Evolutionary conservation across 2,329 filamentous ascomycete species (phyloP), one percentile per base, ranked within the genome.

Genomic region (Clarireedia hainanense): DNA sequence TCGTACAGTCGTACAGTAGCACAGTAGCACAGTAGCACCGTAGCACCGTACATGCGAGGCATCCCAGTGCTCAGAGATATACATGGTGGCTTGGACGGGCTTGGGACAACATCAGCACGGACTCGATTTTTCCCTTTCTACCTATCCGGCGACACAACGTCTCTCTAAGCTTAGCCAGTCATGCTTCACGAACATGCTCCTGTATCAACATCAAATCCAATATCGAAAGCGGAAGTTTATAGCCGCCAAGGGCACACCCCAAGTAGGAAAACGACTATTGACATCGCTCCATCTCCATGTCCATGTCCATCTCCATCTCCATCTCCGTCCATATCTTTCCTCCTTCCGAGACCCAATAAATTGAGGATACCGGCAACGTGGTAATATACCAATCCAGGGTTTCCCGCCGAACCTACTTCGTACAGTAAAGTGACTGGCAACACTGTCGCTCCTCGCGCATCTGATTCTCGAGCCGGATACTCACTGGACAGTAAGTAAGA

Each of bases 381-480:
- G 52, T 53, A 47, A 47, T 26, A 42, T 37, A 20, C 24, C 47
- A 52, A 52, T 37, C 39, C 40, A 52, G 50, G 40, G 40, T 52
- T 6, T 47, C 27, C 50, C 15, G 27, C 39, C 26, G 27, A 37
- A 26, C 20, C 40, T 17, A 37, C 20, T 20, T 20, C 20, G 20
- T 20, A 20, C 20, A 20, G 20, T 20, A 20, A 20, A 20, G 20
- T 3, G 20, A 20, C 20, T 20, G 20, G 27, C 17, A 15, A 1
- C 17, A 17, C 20, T 20, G 0, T 20, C 20, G 20, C 20, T 20
- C 0, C 50, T 14, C 34, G 50, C 37, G 27, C 20, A 20, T 20
- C 47, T 20, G n/a, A 10, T 17, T 52, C 40, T 27, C 40, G 50
- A 37, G 26, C 50, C 50, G 50, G 14, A 34, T 20, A 20, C 20